Conservation (phyloP, 2,329 filamentous ascomycete species). For the Sporothrix schenckii region DNA sequence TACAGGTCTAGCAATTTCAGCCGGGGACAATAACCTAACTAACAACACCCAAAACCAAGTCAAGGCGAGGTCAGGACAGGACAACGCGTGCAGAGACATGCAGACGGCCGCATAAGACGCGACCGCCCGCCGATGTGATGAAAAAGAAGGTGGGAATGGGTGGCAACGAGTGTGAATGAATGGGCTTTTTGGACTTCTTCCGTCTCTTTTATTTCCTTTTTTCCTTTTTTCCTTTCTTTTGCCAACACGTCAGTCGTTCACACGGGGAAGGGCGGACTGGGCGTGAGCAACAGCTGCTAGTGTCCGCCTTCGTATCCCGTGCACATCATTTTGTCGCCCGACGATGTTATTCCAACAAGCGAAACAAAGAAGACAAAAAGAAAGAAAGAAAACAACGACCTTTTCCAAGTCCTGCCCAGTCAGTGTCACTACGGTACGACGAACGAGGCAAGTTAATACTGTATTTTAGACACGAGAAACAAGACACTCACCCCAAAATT, state of each 20-base stretch:
- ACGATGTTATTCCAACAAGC: not conserved
- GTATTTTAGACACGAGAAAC: not conserved
- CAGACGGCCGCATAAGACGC: conserved; percentile 24
- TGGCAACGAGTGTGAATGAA: not conserved
- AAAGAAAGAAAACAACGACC: not conserved
- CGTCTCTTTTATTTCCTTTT: not conserved
- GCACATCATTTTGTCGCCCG: conserved; percentile 4
- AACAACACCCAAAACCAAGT: not conserved
- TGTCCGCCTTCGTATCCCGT: not conserved
- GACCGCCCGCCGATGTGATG: conserved; percentile 18
- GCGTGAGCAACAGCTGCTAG: not conserved
- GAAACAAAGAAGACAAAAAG: too few relatives aligned
- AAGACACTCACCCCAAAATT: not conserved
- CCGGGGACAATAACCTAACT: not conserved
- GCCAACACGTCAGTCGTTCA: conserved; percentile 9
- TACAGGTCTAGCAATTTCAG: not conserved
- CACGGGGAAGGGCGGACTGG: not conserved
- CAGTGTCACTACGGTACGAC: not conserved
- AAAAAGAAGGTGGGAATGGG: not conserved
- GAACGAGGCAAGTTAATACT: not conserved
- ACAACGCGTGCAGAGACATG: conserved; percentile 22
- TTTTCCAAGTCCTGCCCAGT: not conserved
- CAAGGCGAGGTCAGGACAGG: conserved; percentile 1
- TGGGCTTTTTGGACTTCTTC: not conserved
- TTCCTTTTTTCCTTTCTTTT: not conserved